These are phyloP conservation scores for Colletotrichum caudatum DNA, from an alignment of 2,329 filamentous ascomycete genomes.

Conservation along the genomic window DNA sequence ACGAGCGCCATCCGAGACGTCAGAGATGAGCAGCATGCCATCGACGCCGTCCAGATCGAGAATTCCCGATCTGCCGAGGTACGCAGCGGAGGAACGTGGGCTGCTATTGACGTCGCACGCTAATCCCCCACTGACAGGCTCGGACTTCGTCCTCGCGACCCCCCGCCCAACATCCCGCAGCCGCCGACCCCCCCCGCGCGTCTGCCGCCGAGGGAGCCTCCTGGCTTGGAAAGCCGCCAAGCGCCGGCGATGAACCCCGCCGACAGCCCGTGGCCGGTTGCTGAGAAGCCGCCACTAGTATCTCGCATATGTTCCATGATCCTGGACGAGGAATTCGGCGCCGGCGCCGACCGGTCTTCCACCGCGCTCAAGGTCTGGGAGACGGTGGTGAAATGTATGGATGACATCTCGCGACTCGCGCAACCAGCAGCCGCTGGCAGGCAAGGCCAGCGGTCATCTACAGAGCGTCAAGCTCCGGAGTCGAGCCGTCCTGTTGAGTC, in stretches of 20 bases:
- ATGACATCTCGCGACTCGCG: constrained; percentile 18
- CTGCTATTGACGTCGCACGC: neutral
- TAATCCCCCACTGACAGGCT: constrained; percentile 13
- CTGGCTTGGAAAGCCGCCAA: neutral
- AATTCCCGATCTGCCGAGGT: constrained; percentile 22
- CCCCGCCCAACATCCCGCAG: neutral
- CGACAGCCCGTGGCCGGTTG: neutral
- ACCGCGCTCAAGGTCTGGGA: constrained; percentile 37
- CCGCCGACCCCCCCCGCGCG: constrained; percentile 2
- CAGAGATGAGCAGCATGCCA: constrained; percentile 15
- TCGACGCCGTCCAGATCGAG: constrained; percentile 27
- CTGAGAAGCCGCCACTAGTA: constrained; percentile 9
- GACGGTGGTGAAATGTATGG: constrained; percentile 21
- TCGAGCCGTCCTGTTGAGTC: no score
- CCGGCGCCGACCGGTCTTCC: constrained; percentile 22
- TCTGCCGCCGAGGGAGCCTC: neutral
- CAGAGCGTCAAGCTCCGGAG: neutral
- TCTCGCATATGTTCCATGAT: constrained; percentile 37
- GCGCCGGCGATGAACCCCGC: neutral
- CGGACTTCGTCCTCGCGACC: neutral
- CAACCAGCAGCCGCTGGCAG: neutral
- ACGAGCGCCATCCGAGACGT: neutral
- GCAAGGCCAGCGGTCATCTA: neutral
- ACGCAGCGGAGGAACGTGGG: neutral
- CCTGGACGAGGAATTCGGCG: constrained; percentile 25